Evolutionary conservation across 352 stramenopile genomes (phyloP).

Genomic region (Phytophthora pluvialis): DNA sequence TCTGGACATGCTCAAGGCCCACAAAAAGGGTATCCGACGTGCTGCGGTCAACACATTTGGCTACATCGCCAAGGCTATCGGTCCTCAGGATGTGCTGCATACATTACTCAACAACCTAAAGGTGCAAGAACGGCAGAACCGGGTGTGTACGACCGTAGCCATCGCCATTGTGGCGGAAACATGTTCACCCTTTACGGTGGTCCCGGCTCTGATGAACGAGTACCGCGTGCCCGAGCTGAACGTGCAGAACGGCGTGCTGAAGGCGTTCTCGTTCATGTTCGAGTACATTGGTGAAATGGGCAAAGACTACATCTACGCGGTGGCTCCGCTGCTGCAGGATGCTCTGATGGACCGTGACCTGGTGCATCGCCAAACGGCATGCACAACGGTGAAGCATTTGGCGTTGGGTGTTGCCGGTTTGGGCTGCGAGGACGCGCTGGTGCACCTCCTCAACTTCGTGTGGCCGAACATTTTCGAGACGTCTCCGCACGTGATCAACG

Average conservation of each 20-base stretch:
- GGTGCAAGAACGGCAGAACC: conserved; percentile 99
- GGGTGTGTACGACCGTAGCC: conserved; percentile 99
- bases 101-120: conserved; percentile 99
- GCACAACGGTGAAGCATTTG: conserved; percentile 98
- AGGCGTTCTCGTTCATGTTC: conserved; percentile 99
- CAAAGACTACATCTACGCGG: conserved; percentile 99
- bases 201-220: conserved; percentile 99
- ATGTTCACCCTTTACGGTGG: conserved; percentile 98
- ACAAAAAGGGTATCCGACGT: conserved; percentile 99
- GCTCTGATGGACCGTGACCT: conserved; percentile 99
- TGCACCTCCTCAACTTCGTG: conserved; percentile 99
- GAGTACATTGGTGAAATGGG: conserved; percentile 99
- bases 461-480: conserved; percentile 99
- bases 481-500: conserved; percentile 98
- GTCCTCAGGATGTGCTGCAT: conserved; percentile 98
- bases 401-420: conserved; percentile 96
- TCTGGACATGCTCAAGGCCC: conserved; percentile 98
- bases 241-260: conserved; percentile 99
- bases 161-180: conserved; percentile 99
- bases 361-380: conserved; percentile 98
- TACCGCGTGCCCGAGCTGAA: conserved; percentile 99
- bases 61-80: conserved; percentile 99
- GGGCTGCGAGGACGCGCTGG: conserved; percentile 97
- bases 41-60: conserved; percentile 99
- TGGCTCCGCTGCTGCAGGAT: conserved; percentile 98